Base-by-base conservation (phyloP, 106 monocot species). In the Ottelia alismoides region DNA sequence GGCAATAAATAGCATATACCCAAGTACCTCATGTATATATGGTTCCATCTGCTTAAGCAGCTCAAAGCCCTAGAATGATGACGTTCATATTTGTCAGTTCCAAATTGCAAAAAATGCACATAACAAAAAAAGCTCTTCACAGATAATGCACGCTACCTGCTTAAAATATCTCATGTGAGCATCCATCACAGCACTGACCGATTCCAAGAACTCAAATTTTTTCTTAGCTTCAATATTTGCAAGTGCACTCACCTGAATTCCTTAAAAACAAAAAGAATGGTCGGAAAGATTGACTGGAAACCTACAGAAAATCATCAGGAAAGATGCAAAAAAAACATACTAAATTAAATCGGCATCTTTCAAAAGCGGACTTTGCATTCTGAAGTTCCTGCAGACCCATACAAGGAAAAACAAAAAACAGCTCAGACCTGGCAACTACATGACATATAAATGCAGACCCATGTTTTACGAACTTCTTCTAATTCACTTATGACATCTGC, bases 131-230 rank as follows among this genome's bases (percentile, higher is more conserved):
- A 27, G 11, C 11, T 4, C 17, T 0, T 55, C n/a, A n/a, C n/a
- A n/a, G n/a, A n/a, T n/a, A n/a, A n/a, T 56, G 22, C n/a, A n/a
- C 20, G 19, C 22, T 53, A 78, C 90, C 78, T 84, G 84, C 64
- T 91, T 91, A 70, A 84, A 91, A 44, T 84, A 84, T 78, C 84
- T 77, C 90, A 91, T 63, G 74, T 91, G 84, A 23, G 90, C 90
- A 91, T 91, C 90, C 90, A 91, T 91, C 51, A 84, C 75, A 51
- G 84, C 80, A 70, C 84, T 91, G 50, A 91, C 70, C 30, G 84
- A 84, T 75, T 85, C 90, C 66, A 91, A 67, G 56, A 91, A 91
- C 56, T 91, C 90, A 70, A 64, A 91, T 52, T 91, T 91, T 55
- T 75, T 91, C 67, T 78, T 91, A 61, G 84, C 81, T 52, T 91